Evolutionary conservation across 192 early-diverging fungal species (phyloP), one percentile per base, ranked within the genome.

Genomic region (Backusella westeae): DNA sequence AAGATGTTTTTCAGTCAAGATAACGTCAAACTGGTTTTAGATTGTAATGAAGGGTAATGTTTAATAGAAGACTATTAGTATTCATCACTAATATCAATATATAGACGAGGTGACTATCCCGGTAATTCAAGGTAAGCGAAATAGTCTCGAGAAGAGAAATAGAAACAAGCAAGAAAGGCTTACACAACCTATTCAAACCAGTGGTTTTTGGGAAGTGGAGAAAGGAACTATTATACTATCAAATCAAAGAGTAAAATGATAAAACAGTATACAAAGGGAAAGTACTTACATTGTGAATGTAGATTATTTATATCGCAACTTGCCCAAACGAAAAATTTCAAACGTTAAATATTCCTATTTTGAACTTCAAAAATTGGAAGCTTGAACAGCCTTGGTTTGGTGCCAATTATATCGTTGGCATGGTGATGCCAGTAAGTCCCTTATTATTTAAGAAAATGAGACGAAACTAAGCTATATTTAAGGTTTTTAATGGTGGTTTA

Each of bases 321-420:
- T 69, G 56, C 32, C n/a, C 78, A 17, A 34, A 77, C 1, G 44
- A 63, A 7, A 39, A 52, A 12, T 59, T 85, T 10, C 74, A 77
- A 34, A 80, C 78, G 12, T 41, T 85, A 14, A 82, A 79, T 49
- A 44, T 85, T 4, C 83, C 83, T 4, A 29, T 85, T n/a, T 49
- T 80, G 23, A 70, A 75, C 34, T 42, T 82, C 17, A 86, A 79
- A 69, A 69, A 81, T 12, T 84, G 87, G 10, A 84, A 77, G 29
- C 74, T 87, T 35, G 65, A 80, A 26, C 88, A 89, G 66, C 87
- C 88, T 17, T 89, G 87, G 87, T 89, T 89, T 78, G 79, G 75
- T 4, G 84, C 88, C 15, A 89, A 89, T 80, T 81, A 77, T 36
- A 85, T 86, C 49, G 67, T 81, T 56, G 86, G 75, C 1, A 68